Evolutionary conservation across 148 eudicot species (phyloP), one percentile per base, ranked within the genome.

Genomic region (Limonium bicolor): DNA sequence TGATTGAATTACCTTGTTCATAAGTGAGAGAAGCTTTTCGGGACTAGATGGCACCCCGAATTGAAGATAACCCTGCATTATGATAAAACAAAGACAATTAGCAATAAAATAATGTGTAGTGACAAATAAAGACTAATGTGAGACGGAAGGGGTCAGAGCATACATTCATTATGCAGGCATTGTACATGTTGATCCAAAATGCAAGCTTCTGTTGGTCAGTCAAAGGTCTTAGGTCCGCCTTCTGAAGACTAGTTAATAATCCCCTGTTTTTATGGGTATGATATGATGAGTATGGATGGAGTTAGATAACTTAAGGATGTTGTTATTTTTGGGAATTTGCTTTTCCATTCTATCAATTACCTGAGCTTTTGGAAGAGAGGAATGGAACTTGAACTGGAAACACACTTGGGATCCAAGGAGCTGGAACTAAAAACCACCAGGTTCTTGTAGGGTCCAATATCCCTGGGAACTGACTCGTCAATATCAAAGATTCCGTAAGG

Each of bases 81-180:
- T 2, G 17, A 22, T 36, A 25, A 41, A 20, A 37, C 9, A n/a
- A 53, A n/a, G n/a, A n/a, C n/a, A n/a, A n/a, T n/a, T 4, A 27
- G n/a, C 48, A 21, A 29, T 0, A 51, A 34, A 2, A 20, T 22
- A 26, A 51, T 20, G 14, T 9, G 1, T 43, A 20, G 26, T 30
- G 14, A 14, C 19, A 22, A 2, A 10, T 0, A 11, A 41, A 11
- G 24, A 14, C 11, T 28, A 43, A 8, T 22, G 14, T 10, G 30
- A 22, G 48, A 25, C 4, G n/a, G 49, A n/a, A n/a, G n/a, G n/a
- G n/a, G n/a, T n/a, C n/a, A n/a, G 9, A 28, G 37, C 59, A 29
- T 88, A 90, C 97, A 69, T 90, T 78, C 97, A 90, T 77, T 41
- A 84, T 69, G 49, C 95, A 84, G 59, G 97, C 93, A 56, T 90